These are phyloP conservation scores for Globisporangium iwayamae DNA, from an alignment of 352 stramenopile species.

Conservation along the genomic window DNA sequence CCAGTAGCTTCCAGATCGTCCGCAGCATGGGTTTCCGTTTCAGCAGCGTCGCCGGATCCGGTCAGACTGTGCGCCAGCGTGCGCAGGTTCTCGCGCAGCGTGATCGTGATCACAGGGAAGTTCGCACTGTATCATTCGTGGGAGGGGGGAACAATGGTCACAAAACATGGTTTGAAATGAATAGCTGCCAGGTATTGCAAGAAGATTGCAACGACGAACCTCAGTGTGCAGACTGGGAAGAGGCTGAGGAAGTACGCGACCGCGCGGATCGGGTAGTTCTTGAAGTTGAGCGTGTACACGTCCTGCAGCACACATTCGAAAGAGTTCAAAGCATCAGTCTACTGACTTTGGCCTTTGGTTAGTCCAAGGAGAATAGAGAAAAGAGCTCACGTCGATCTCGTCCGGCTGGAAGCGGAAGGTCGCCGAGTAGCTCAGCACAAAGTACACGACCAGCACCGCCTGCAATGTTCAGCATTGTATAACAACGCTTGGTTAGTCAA, in stretches of 20 bases:
- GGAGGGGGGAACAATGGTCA: constrained; percentile 3
- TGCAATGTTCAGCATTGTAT: constrained; percentile 16
- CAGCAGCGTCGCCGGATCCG: constrained; percentile 16
- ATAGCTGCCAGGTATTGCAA: background rate
- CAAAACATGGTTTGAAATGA: background rate
- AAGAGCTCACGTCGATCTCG: constrained; percentile 60
- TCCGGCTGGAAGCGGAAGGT: constrained; percentile 79
- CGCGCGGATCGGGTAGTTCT: constrained; percentile 67
- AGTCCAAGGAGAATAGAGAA: background rate
- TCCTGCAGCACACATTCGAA: constrained; percentile 39
- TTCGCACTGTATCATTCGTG: constrained; percentile 41
- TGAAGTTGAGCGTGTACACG: constrained; percentile 90
- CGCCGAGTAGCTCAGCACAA: constrained; percentile 69
- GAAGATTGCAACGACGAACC: constrained; percentile 26
- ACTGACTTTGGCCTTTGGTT: background rate
- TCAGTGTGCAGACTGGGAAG: constrained; percentile 85
- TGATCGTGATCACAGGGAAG: constrained; percentile 87
- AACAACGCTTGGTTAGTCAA: background rate
- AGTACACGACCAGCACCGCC: constrained; percentile 78
- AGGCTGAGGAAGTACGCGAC: constrained; percentile 86
- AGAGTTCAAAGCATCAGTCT: background rate
- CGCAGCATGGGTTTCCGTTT: constrained; percentile 15
- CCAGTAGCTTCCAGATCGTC: constrained; percentile 13
- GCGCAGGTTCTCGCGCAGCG: constrained; percentile 78
- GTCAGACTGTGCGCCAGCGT: constrained; percentile 57